Percentiles rank a stretch among this genome's conserved stretches.
phyloP scores from a whole-genome alignment of 805 yeast species.

The Pichia rugopelliculosa region DNA sequence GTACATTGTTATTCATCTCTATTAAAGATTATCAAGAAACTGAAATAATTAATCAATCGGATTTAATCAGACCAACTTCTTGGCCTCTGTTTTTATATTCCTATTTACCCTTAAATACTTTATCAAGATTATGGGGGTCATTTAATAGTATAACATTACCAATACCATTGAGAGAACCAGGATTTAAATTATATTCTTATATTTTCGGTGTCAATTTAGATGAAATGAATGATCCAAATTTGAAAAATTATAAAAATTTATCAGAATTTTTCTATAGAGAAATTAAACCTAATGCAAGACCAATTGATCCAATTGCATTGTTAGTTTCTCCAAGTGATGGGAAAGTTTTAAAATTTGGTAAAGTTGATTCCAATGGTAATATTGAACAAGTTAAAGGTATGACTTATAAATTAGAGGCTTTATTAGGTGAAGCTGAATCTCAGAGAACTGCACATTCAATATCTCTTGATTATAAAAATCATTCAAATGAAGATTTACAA shows the following conservation, averaged over 20 bases:
- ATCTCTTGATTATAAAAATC: neutral
- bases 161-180: constrained; percentile 76
- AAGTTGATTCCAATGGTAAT: constrained; percentile 60
- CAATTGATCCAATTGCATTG: constrained; percentile 54
- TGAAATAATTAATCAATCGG: constrained; percentile 23
- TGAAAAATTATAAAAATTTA: constrained; percentile 66
- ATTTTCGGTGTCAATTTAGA: constrained; percentile 83
- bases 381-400: constrained; percentile 97
- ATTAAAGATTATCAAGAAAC: constrained; percentile 16
- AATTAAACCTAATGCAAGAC: constrained; percentile 71
- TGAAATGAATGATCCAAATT: constrained; percentile 81
- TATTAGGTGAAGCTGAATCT: constrained; percentile 55
- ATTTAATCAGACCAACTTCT: constrained; percentile 51
- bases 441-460: constrained; percentile 39
- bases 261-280: constrained; percentile 88
- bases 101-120: constrained; percentile 82
- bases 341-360: constrained; percentile 76
- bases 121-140: constrained; percentile 92
- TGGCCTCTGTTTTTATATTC: constrained; percentile 90
- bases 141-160: constrained; percentile 81
- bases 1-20: constrained; percentile 9
- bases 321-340: constrained; percentile 94
- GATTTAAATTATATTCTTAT: constrained; percentile 68
- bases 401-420: constrained; percentile 83
- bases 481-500: constrained; percentile 12